phyloP scores from a whole-genome alignment of 805 yeast genomes.

The Metschnikowia anglica region DNA sequence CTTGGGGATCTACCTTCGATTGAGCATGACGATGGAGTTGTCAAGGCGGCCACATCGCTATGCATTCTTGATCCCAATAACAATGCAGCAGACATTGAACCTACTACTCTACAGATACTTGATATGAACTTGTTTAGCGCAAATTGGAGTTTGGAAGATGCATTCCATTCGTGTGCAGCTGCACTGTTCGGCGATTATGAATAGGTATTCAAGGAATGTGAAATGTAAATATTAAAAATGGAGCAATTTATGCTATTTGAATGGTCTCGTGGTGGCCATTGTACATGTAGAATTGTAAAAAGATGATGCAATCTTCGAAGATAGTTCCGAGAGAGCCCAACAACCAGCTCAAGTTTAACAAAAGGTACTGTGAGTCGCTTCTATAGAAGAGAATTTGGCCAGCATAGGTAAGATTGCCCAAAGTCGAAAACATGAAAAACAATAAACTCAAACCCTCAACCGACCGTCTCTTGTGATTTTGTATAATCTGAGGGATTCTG shows the following conservation, averaged over 20 bases:
- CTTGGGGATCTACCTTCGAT: neutral
- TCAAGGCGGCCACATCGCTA: neutral
- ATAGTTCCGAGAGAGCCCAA: conserved; percentile 78
- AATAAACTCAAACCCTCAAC: conserved; percentile 84
- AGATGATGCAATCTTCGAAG: conserved; percentile 64
- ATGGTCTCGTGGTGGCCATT: conserved; percentile 27
- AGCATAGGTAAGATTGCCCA: conserved; percentile 76
- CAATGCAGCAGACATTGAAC: conserved; percentile 2
- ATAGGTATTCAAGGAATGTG: neutral
- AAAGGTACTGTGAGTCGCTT: conserved; percentile 57
- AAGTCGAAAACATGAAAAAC: conserved; percentile 69
- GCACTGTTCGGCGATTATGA: neutral
- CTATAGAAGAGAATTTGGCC: conserved; percentile 68
- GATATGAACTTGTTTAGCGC: conserved; percentile 16
- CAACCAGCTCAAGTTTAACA: conserved; percentile 71
- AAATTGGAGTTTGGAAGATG: conserved; percentile 16
- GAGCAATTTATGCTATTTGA: conserved; percentile 5
- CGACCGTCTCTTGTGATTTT: conserved; percentile 73
- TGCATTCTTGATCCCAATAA: conserved; percentile 2
- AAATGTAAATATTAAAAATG: neutral
- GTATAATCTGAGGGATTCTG: conserved; percentile 74
- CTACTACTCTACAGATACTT: conserved; percentile 10
- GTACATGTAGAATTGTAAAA: conserved; percentile 66
- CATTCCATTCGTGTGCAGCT: neutral
- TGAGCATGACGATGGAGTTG: neutral